Conservation (phyloP, 257 asterid genomes). For the Solanum chilense region DNA sequence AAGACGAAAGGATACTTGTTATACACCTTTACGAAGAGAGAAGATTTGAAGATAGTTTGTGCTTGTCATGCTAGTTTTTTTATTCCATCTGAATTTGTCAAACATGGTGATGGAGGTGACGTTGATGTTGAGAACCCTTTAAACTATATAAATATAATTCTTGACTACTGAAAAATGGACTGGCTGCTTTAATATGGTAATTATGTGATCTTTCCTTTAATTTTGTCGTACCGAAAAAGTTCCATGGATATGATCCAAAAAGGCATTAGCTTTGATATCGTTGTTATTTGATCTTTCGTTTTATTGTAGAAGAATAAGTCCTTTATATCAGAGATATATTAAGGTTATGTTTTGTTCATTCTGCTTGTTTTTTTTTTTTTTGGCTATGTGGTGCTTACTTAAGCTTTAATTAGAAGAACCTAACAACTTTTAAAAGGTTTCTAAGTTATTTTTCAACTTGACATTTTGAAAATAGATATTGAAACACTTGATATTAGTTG, state of each 20-base stretch:
- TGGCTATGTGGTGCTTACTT: background rate
- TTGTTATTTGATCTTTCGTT: background rate
- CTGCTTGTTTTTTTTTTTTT: background rate
- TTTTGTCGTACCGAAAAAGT: no score
- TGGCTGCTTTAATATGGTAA: background rate
- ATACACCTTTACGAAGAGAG: conserved; percentile 45
- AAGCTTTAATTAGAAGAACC: background rate
- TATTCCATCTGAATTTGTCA: conserved; percentile 63
- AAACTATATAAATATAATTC: conserved; percentile 38
- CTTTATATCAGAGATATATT: background rate
- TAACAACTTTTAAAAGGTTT: background rate
- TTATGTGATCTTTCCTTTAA: background rate
- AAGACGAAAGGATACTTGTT: conserved; percentile 51
- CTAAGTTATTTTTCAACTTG: background rate
- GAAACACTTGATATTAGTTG: background rate
- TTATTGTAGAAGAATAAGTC: background rate
- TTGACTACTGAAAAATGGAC: background rate
- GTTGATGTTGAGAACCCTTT: conserved; percentile 60
- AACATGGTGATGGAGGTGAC: conserved; percentile 63
- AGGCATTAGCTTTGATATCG: background rate
- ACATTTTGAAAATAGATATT: background rate
- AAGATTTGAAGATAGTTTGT: conserved; percentile 59
- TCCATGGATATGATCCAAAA: background rate
- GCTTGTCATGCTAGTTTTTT: conserved; percentile 70
- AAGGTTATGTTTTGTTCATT: background rate